Base-by-base conservation (phyloP, 2,329 filamentous ascomycete genomes). In the Colletotrichum orchidophilum region DNA sequence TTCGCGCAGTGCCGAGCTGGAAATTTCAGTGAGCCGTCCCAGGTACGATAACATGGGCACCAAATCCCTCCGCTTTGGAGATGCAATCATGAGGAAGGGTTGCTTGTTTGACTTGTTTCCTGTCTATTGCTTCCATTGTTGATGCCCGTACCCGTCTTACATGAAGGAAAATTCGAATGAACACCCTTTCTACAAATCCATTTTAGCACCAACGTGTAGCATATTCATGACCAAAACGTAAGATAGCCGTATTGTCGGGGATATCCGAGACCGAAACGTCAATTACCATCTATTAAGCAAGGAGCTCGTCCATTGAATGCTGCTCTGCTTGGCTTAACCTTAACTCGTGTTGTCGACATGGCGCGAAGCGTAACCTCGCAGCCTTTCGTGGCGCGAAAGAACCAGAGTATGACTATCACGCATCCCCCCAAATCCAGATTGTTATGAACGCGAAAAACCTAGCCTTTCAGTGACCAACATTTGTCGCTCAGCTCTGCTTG, bases 401-500 rank as follows among this genome's bases (percentile, higher is more conserved):
- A 50, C 54, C 35, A 49, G 39, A 49, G 69, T 33, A 29, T 42
- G 54, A 60, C 35, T 35, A 50, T 65, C 57, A 24, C 39, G 18
- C 46, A 55, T 70, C 61, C 55, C 35, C 29, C 46, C 13, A 15
- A 63, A 66, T 63, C 58, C 42, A 65, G 57, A 55, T 33, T 33
- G 35, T 35, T 26, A 46, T 63, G n/a, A 58, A 50, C 60, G 49
- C 42, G 39, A 61, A 58, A 26, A 63, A 72, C 66, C 58, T 69
- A 71, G 53, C 61, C 57, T 60, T 31, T 61, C 71, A 77, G 81
- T 53, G 81, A 80, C n/a, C 77, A 81, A 5, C 76, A 83, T 2
- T 79, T 80, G 79, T 11, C 80, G 81, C 46, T 88, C 90, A 97
- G 86, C 94, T 97, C 86, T 97, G 94, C 89, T 97, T 97, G 91